Evolutionary conservation across 2,329 filamentous ascomycete species (phyloP), one percentile per base, ranked within the genome.

Genomic region (Paracoccidioides brasiliensis): DNA sequence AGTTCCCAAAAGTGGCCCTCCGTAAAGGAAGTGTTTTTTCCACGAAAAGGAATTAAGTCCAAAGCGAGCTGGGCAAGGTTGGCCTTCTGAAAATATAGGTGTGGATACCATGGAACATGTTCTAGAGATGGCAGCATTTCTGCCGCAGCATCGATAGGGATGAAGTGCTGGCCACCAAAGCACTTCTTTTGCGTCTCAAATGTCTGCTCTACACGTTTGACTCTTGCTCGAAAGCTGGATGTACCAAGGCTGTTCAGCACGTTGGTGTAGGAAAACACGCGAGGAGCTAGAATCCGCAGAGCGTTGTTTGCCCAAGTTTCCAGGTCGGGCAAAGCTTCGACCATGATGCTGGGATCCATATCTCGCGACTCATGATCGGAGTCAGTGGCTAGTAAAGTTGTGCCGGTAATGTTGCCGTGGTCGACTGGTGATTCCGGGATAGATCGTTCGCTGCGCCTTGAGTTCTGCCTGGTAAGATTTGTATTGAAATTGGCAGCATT

Each of bases 11-110:
- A 15, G n/a, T 33, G 7, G 9, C 22, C 6, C 10, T 53, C 50
- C 5, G 35, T 32, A 35, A 32, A 53, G 12, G 48, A 10, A 14
- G 9, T 8, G n/a, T 40, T 35, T 15, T 51, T 50, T 33, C 33
- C 50, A 14, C 14, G 22, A 38, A 42, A 28, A 10, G 43, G 51
- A 14, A 60, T 52, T 7, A 62, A 48, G 48, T 59, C 57, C 43
- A 59, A 32, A 28, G 57, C 54, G 14, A 62, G 43, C 41, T 57
- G 56, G 14, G 57, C 60, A 4, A 62, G 52, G 46, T 62, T 62
- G 22, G 60, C 58, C 42, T 56, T 60, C 32, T 59, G 56, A 30
- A 52, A 57, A 22, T 58, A 30, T 28, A 40, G 51, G 14, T 48
- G 35, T 6, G 57, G 51, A 14, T 52, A 33, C 56, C 56, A 58